phyloP scores from a whole-genome alignment of 2,329 filamentous ascomycete species.

The Huntiella omanensis region DNA sequence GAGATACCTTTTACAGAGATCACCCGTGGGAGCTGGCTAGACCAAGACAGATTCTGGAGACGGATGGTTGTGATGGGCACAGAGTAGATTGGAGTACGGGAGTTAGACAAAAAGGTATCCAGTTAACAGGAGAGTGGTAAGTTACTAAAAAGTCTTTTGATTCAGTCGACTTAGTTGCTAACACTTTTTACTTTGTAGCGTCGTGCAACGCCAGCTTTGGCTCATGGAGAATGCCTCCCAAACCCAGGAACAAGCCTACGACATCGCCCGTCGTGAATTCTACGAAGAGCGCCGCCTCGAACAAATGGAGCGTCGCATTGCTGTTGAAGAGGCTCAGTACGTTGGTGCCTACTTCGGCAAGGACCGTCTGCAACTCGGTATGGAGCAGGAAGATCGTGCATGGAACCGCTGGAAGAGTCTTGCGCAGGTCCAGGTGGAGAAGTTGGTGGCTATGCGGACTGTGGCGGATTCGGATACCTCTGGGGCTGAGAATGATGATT shows the following conservation, averaged over 20 bases:
- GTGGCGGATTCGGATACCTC: conserved; percentile 16
- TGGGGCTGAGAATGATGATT: not conserved
- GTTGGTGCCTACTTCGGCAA: conserved; percentile 82
- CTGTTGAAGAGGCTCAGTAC: conserved; percentile 69
- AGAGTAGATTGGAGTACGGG: conserved; percentile 61
- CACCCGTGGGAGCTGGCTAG: conserved; percentile 95
- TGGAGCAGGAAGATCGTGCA: conserved; percentile 60
- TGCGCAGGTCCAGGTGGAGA: conserved; percentile 36
- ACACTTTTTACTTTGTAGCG: conserved; percentile 33
- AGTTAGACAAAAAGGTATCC: conserved; percentile 54
- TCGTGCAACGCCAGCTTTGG: conserved; percentile 80
- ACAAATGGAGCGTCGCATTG: conserved; percentile 66
- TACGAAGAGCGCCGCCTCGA: conserved; percentile 67
- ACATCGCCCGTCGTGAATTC: conserved; percentile 73
- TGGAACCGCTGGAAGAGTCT: conserved; percentile 76
- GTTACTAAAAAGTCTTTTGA: conserved; percentile 13
- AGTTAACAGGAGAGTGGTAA: conserved; percentile 70
- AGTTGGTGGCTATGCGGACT: conserved; percentile 22
- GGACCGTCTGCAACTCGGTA: conserved; percentile 52
- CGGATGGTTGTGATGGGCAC: conserved; percentile 64
- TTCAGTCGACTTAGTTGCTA: not conserved
- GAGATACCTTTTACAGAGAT: conserved; percentile 70
- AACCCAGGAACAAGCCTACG: conserved; percentile 56
- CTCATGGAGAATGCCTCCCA: conserved; percentile 51
- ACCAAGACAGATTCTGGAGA: conserved; percentile 67